Percentiles rank a stretch among this genome's conserved stretches.
These are phyloP conservation scores for Paramecium tetraurelia DNA, from an alignment of 73 alveolate genomes.

Conservation along the genomic window DNA sequence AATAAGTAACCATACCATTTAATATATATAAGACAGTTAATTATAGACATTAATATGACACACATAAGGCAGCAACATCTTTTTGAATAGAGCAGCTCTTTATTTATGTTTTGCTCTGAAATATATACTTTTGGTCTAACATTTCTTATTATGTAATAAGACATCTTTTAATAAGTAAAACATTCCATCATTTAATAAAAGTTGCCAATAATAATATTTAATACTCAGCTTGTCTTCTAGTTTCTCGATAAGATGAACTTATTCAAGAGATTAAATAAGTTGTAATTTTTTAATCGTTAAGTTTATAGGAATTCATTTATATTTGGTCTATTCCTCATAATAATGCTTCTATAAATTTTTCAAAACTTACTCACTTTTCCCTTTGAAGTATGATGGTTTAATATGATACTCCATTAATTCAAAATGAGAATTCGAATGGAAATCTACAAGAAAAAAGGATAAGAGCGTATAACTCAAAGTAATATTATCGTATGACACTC, in stretches of 20 bases:
- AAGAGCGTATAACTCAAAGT: not conserved
- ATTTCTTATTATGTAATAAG: not conserved
- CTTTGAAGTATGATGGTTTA: not conserved
- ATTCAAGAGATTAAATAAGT: not conserved
- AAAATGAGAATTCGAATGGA: not conserved
- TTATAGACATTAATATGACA: not conserved
- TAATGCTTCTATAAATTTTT: not conserved
- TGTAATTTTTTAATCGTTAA: not conserved
- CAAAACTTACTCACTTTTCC: not conserved
- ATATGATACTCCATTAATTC: not conserved
- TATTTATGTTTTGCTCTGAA: not conserved
- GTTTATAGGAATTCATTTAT: not conserved
- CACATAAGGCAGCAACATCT: not conserved
- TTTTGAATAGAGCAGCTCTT: not conserved
- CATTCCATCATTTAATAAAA: conserved; percentile 25
- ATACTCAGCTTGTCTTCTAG: not conserved
- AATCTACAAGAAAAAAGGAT: not conserved
- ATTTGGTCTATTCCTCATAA: not conserved
- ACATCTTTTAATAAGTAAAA: not conserved
- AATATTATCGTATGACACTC: not conserved
- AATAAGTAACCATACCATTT: not conserved
- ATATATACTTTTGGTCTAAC: not conserved
- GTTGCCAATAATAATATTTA: not conserved
- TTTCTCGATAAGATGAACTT: not conserved
- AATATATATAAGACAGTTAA: not conserved